A percentile compares a stretch with the other conserved stretches of the same genome.
Conservation (phyloP, 768 basidiomycete genomes). For the Mycena epipterygia region DNA sequence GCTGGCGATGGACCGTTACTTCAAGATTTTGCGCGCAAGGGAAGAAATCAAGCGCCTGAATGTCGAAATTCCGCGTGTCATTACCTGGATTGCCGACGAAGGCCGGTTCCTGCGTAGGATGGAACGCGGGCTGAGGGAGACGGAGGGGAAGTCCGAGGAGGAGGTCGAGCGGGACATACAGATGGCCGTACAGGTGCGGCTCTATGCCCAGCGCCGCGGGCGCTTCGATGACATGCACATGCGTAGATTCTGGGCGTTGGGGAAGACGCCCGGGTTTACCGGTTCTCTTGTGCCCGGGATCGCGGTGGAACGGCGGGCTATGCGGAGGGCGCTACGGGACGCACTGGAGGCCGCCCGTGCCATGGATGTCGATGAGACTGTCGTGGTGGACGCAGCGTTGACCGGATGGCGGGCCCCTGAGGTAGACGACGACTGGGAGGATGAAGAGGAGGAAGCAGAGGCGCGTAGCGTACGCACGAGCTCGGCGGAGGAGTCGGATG, state of each 20-base stretch:
- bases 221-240: conserved; percentile 19
- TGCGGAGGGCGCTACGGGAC: background rate
- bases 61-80: too few species aligned
- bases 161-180: background rate
- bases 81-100: background rate
- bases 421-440: background rate
- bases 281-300: background rate
- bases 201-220: conserved; percentile 5
- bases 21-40: conserved; percentile 22
- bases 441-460: background rate
- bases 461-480: background rate
- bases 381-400: too few species aligned
- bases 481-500: background rate
- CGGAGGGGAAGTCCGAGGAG: background rate
- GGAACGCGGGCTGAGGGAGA: background rate
- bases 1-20: background rate
- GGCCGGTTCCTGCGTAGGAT: background rate
- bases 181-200: conserved; percentile 7
- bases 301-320: background rate
- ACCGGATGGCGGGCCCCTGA: background rate
- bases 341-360: background rate
- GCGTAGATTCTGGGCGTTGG: background rate
- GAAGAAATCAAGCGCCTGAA: conserved; percentile 41
- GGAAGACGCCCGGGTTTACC: conserved; percentile 8
- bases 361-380: background rate